phyloP scores from a whole-genome alignment of 805 yeast genomes.

The Kazachstania psychrophila region DNA sequence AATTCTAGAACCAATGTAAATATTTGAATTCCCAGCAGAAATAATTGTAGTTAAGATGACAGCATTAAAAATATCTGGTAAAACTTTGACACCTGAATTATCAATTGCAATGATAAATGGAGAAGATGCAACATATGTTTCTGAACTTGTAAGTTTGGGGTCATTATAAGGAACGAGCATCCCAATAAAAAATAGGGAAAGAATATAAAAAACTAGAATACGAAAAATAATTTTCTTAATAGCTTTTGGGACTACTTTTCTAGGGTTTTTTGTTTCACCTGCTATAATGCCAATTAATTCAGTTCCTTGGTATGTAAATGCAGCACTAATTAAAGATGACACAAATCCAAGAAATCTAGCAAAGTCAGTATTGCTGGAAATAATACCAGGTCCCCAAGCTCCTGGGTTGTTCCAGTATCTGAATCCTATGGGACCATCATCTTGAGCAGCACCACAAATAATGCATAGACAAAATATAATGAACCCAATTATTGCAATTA shows the following conservation, averaged over 20 bases:
- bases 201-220: conserved; percentile 52
- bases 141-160: conserved; percentile 33
- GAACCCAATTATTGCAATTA: conserved; percentile 56
- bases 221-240: conserved; percentile 55
- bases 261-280: conserved; percentile 57
- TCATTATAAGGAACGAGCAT: conserved; percentile 57
- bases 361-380: conserved; percentile 37
- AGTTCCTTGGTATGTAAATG: conserved; percentile 68
- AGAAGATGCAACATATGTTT: conserved; percentile 40
- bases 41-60: conserved; percentile 51
- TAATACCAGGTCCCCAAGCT: conserved; percentile 54
- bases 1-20: conserved; percentile 58
- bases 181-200: conserved; percentile 55
- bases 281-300: conserved; percentile 63
- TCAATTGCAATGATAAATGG: conserved; percentile 62
- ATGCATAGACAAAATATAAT: conserved; percentile 50
- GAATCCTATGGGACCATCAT: conserved; percentile 56
- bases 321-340: conserved; percentile 53
- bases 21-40: conserved; percentile 68
- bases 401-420: conserved; percentile 72
- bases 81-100: conserved; percentile 51
- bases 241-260: conserved; percentile 57
- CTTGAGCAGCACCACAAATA: conserved; percentile 58
- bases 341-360: conserved; percentile 57
- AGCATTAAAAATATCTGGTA: conserved; percentile 60